Conservation (phyloP, 2,329 filamentous ascomycete genomes). For the Xylariaceae sp. region DNA sequence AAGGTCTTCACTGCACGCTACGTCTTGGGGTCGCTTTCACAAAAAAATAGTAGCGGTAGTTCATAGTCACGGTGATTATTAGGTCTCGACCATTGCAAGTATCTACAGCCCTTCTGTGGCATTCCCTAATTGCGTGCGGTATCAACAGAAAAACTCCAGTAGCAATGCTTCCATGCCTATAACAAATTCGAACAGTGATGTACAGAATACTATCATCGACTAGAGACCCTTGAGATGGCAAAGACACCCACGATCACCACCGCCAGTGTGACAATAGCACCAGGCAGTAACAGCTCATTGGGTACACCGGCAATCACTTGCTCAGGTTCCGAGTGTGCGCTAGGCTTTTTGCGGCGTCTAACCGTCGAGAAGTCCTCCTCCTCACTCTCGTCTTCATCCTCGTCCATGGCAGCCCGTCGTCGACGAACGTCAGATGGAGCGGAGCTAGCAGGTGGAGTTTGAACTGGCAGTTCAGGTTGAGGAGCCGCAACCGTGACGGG, state of each 20-base stretch:
- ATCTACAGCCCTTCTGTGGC: too few relatives aligned
- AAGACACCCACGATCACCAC: constrained; percentile 94
- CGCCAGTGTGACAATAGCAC: constrained; percentile 90
- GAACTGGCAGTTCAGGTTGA: constrained; percentile 33
- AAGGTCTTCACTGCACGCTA: too few relatives aligned
- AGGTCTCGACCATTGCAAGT: too few relatives aligned
- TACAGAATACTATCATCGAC: constrained; percentile 32
- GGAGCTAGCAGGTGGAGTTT: constrained; percentile 46
- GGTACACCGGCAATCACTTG: constrained; percentile 88
- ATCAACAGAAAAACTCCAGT: constrained; percentile 6
- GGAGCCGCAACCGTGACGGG: constrained; percentile 63
- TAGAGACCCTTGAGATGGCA: constrained; percentile 68
- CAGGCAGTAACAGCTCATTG: constrained; percentile 88
- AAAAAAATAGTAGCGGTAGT: too few relatives aligned
- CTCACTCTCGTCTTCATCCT: constrained; percentile 56
- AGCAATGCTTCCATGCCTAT: constrained; percentile 6
- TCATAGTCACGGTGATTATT: too few relatives aligned
- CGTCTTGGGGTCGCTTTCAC: too few relatives aligned
- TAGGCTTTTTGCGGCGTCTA: constrained; percentile 44
- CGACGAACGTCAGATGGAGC: constrained; percentile 42
- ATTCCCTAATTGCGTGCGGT: too few relatives aligned
- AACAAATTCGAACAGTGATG: too few relatives aligned
- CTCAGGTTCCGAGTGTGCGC: constrained; percentile 51
- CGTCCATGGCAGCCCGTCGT: constrained; percentile 38
- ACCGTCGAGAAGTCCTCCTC: constrained; percentile 47